A percentile compares a stretch with the other conserved stretches of the same genome.
phyloP scores from a whole-genome alignment of 805 yeast genomes.

The Tetrapisispora iriomotensis region DNA sequence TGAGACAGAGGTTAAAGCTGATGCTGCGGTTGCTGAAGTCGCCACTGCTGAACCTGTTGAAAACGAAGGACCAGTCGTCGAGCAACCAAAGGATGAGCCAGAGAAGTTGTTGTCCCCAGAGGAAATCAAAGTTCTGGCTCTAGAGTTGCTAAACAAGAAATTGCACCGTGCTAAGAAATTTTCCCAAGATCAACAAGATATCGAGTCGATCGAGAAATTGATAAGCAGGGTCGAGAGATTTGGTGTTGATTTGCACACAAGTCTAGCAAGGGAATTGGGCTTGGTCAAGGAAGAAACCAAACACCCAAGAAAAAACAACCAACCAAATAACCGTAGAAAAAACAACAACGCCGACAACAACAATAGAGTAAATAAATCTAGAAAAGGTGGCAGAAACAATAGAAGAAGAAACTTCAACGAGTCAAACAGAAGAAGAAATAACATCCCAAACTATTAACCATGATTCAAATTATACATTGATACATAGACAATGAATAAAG shows the following conservation, averaged over 20 bases:
- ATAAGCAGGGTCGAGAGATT: constrained; percentile 54
- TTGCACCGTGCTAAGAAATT: constrained; percentile 69
- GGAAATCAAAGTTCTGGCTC: constrained; percentile 57
- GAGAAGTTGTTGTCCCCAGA: constrained; percentile 44
- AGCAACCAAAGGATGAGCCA: constrained; percentile 4
- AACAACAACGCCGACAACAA: constrained; percentile 2
- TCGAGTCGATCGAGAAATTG: constrained; percentile 50
- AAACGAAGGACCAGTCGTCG: constrained; percentile 3
- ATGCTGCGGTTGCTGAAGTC: constrained; percentile 2
- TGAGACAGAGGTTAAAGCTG: constrained; percentile 2
- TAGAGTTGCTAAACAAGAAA: constrained; percentile 57
- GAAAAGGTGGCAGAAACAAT: neutral
- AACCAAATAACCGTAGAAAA: constrained; percentile 2
- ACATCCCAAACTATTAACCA: constrained; percentile 1
- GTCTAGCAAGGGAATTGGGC: constrained; percentile 60
- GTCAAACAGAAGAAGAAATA: constrained; percentile 1
- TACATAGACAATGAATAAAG: too few species aligned
- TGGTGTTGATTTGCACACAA: constrained; percentile 62
- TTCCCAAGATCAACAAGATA: constrained; percentile 54
- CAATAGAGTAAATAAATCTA: constrained; percentile 1
- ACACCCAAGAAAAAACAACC: neutral
- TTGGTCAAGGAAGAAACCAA: constrained; percentile 29
- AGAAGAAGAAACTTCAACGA: constrained; percentile 2
- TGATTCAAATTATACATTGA: too few species aligned
- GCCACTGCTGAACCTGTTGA: constrained; percentile 2